phyloP scores from a whole-genome alignment of 2,329 filamentous ascomycete genomes.

The Stenocarpella maydis region DNA sequence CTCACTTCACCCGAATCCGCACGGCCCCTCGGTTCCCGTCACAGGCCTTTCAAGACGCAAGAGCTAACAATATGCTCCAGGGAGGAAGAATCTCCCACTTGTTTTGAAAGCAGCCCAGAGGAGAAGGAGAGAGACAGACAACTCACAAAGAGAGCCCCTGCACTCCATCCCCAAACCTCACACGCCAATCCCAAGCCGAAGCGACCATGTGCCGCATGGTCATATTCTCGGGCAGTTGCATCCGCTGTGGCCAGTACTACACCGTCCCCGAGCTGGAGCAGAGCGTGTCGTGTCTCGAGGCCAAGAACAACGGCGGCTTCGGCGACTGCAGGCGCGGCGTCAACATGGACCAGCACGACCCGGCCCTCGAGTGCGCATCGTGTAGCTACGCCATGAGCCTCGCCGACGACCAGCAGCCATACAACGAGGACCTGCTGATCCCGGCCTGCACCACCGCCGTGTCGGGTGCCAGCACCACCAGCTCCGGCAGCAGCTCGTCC shows the following conservation, averaged over 20 bases:
- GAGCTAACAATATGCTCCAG: neutral
- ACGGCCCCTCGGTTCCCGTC: no score
- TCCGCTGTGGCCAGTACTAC: constrained; percentile 50
- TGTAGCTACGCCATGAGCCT: constrained; percentile 42
- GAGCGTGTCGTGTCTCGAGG: constrained; percentile 56
- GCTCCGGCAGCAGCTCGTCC: neutral
- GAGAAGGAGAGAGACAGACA: neutral
- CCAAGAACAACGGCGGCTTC: constrained; percentile 57
- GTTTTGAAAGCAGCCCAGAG: neutral
- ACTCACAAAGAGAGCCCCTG: neutral
- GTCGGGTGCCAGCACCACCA: neutral
- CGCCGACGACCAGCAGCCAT: constrained; percentile 47
- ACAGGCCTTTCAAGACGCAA: neutral
- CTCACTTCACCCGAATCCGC: constrained; percentile 7
- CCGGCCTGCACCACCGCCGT: constrained; percentile 18
- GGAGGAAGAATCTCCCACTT: neutral
- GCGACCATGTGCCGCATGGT: constrained; percentile 56
- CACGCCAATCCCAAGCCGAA: neutral
- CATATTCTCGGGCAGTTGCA: constrained; percentile 54
- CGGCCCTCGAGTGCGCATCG: constrained; percentile 57
- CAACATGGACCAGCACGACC: constrained; percentile 52
- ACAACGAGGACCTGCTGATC: constrained; percentile 38
- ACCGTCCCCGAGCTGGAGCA: constrained; percentile 56
- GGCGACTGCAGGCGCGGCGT: constrained; percentile 53
- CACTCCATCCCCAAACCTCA: neutral